Percentiles rank a stretch among this genome's conserved stretches.
Conservation (phyloP, 2,329 filamentous ascomycete genomes). For the Diplodia seriata region DNA sequence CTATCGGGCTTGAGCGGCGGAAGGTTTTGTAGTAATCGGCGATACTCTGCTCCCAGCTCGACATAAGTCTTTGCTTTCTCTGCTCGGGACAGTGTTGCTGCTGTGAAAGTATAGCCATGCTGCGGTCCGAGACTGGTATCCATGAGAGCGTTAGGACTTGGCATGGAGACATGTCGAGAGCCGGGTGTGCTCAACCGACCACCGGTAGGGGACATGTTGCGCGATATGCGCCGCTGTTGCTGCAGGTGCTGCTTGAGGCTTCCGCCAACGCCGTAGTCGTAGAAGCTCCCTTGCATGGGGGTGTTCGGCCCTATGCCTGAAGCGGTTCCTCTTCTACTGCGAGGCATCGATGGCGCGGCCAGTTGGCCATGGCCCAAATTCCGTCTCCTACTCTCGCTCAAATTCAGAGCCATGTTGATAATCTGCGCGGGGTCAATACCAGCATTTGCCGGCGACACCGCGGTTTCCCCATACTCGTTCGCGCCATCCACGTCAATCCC, state of each 20-base stretch:
- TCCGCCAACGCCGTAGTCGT: slow-evolving; percentile 56
- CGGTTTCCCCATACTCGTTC: slow-evolving; percentile 31
- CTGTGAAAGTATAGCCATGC: slow-evolving; percentile 70
- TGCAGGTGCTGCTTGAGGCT: slow-evolving; percentile 74
- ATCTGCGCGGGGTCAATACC: slow-evolving; percentile 86
- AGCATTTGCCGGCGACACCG: slow-evolving; percentile 48
- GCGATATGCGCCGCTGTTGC: slow-evolving; percentile 69
- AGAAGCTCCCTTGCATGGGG: slow-evolving; percentile 47
- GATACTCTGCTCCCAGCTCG: slow-evolving; percentile 84
- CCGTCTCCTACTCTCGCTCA: slow-evolving; percentile 79
- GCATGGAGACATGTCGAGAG: slow-evolving; percentile 41
- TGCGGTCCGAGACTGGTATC: slow-evolving; percentile 39
- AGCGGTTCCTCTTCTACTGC: slow-evolving; percentile 53
- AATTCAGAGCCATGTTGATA: slow-evolving; percentile 86
- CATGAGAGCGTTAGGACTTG: slow-evolving; percentile 18
- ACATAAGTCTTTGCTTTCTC: slow-evolving; percentile 86
- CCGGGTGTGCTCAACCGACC: slow-evolving; percentile 35
- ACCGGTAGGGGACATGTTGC: slow-evolving; percentile 66
- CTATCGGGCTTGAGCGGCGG: slow-evolving; percentile 70
- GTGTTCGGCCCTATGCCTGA: slow-evolving; percentile 46
- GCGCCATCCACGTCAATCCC: slow-evolving; percentile 27
- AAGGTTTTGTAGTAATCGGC: slow-evolving; percentile 77
- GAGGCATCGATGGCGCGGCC: slow-evolving; percentile 57
- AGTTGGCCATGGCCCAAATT: slow-evolving; percentile 65
- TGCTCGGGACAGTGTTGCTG: slow-evolving; percentile 79